These are phyloP conservation scores for Alternaria metachromatica DNA, from an alignment of 2,329 filamentous ascomycete genomes.

Conservation along the genomic window DNA sequence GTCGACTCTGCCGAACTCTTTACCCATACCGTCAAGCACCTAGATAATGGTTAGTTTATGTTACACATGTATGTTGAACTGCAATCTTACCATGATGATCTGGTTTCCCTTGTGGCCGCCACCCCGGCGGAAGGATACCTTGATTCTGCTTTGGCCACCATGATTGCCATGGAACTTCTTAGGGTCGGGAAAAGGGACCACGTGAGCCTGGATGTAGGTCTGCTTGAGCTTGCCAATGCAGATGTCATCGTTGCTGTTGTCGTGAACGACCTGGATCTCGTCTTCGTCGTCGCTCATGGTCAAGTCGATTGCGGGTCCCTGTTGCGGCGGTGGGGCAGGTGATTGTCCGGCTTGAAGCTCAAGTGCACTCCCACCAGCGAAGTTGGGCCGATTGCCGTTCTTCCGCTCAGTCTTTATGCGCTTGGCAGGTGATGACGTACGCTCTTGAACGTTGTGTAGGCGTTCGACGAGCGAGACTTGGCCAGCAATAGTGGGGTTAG, in stretches of 20 bases:
- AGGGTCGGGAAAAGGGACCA: slow-evolving; percentile 73
- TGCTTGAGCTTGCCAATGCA: slow-evolving; percentile 81
- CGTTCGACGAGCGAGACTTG: slow-evolving; percentile 73
- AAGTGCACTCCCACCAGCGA: slow-evolving; percentile 46
- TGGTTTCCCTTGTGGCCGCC: slow-evolving; percentile 61
- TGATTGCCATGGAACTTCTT: slow-evolving; percentile 65
- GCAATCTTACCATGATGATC: slow-evolving; percentile 67
- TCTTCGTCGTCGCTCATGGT: slow-evolving; percentile 66
- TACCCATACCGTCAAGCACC: slow-evolving; percentile 72
- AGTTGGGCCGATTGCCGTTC: slow-evolving; percentile 22
- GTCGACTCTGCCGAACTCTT: slow-evolving; percentile 80
- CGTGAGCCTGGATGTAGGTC: slow-evolving; percentile 69
- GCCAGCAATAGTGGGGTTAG: slow-evolving; percentile 44
- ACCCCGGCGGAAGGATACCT: slow-evolving; percentile 70
- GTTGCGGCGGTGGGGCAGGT: slow-evolving; percentile 4
- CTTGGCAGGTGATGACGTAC: slow-evolving; percentile 61
- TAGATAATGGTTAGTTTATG: not conserved
- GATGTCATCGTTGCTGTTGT: slow-evolving; percentile 72
- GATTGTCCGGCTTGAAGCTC: slow-evolving; percentile 43
- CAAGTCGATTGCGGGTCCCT: slow-evolving; percentile 36
- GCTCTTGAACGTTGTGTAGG: slow-evolving; percentile 75
- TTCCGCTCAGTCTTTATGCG: slow-evolving; percentile 36
- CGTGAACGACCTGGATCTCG: slow-evolving; percentile 63
- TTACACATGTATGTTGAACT: not conserved
- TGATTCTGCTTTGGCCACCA: slow-evolving; percentile 70